These are phyloP conservation scores for Echites panduratus DNA, from an alignment of 257 asterid genomes.

Conservation along the genomic window DNA sequence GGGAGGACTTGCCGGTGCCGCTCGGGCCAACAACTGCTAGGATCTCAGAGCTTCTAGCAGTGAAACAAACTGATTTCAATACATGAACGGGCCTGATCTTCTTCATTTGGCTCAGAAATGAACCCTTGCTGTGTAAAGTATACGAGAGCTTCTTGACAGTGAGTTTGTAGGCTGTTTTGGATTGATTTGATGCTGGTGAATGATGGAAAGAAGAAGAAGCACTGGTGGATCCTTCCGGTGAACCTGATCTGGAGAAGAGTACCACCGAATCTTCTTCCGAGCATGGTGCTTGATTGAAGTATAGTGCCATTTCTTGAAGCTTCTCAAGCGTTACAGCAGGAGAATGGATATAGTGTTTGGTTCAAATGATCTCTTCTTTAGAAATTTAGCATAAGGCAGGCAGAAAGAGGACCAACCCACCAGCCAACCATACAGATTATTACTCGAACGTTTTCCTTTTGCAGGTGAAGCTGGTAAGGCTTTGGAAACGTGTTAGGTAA, in stretches of 20 bases:
- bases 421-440: neutral
- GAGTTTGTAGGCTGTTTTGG: slow-evolving; percentile 38
- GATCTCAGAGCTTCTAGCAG: slow-evolving; percentile 61
- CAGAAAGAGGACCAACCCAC: neutral
- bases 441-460: neutral
- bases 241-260: slow-evolving; percentile 58
- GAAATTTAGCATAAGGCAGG: neutral
- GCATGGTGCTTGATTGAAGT: slow-evolving; percentile 43
- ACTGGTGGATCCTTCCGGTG: slow-evolving; percentile 50
- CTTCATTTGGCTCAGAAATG: slow-evolving; percentile 21
- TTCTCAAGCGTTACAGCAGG: neutral
- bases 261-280: slow-evolving; percentile 55
- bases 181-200: slow-evolving; percentile 38
- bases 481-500: neutral
- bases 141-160: slow-evolving; percentile 52
- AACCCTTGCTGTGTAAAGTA: slow-evolving; percentile 31
- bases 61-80: slow-evolving; percentile 62
- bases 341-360: neutral
- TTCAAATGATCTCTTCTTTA: neutral
- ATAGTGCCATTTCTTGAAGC: slow-evolving; percentile 29
- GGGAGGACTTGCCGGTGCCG: slow-evolving; percentile 81
- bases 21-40: slow-evolving; percentile 81
- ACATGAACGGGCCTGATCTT: slow-evolving; percentile 35
- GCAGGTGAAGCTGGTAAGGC: slow-evolving; percentile 2
- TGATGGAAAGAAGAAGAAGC: slow-evolving; percentile 57